Evolutionary conservation across 495 filamentous ascomycete genomes (phyloP).

Genomic region (Neurospora pannonica): DNA sequence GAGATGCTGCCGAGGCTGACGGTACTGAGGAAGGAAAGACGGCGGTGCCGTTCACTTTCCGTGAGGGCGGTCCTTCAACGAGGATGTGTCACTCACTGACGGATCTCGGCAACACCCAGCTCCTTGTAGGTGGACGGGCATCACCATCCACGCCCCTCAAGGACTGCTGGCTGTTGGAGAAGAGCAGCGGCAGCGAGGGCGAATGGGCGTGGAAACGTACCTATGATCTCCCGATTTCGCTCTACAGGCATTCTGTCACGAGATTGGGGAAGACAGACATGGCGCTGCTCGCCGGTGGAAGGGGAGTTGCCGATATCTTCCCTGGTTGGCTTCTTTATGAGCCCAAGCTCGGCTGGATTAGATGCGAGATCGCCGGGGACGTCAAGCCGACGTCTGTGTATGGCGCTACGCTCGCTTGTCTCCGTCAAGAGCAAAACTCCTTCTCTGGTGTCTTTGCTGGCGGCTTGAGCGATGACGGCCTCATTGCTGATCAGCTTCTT

Average conservation of each 20-base stretch:
- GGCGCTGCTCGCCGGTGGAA: slow-evolving; percentile 19
- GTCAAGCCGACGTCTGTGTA: slow-evolving; percentile 45
- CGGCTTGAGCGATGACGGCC: slow-evolving; percentile 53
- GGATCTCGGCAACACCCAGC: slow-evolving; percentile 36
- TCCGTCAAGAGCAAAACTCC: slow-evolving; percentile 3
- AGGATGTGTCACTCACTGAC: slow-evolving; percentile 76
- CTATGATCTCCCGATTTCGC: slow-evolving; percentile 50
- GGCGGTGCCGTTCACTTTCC: slow-evolving; percentile 11
- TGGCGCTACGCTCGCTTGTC: slow-evolving; percentile 41
- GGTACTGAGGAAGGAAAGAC: neutral
- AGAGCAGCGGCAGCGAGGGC: slow-evolving; percentile 12
- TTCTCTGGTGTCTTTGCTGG: slow-evolving; percentile 55
- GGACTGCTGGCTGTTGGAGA: slow-evolving; percentile 65
- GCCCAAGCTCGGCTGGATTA: slow-evolving; percentile 36
- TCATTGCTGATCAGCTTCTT: slow-evolving; percentile 42
- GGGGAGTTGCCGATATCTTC: slow-evolving; percentile 26
- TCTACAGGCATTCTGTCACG: slow-evolving; percentile 66
- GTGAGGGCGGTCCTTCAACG: slow-evolving; percentile 31
- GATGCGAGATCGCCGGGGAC: slow-evolving; percentile 22
- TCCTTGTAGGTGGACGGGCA: slow-evolving; percentile 70
- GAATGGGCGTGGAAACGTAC: slow-evolving; percentile 47
- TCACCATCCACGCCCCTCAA: slow-evolving; percentile 57
- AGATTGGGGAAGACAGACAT: slow-evolving; percentile 44
- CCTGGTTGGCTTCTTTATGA: slow-evolving; percentile 58
- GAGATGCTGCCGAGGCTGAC: neutral